These are phyloP conservation scores for Elaeis guineensis DNA, from an alignment of 176 grass and related monocot species.

Conservation along the genomic window DNA sequence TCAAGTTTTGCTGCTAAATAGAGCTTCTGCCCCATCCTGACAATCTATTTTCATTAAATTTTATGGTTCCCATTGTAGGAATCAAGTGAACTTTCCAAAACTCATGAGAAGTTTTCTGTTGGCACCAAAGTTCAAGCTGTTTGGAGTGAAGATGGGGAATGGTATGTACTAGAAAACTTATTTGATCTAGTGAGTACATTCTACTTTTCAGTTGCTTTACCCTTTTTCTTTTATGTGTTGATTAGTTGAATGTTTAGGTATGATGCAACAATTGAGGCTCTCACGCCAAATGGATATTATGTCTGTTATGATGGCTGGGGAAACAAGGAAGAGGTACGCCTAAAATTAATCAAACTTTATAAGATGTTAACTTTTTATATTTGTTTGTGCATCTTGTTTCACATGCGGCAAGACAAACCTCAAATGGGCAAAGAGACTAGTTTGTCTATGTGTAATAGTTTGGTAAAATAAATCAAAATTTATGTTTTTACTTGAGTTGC, in stretches of 20 bases:
- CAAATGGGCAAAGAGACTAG: no score
- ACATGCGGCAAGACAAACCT: no score
- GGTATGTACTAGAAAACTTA: constrained; percentile 37
- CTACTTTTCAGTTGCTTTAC: constrained; percentile 24
- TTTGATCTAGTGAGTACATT: constrained; percentile 3
- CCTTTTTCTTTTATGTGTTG: constrained; percentile 39
- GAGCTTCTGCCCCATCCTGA: no score
- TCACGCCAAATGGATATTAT: constrained; percentile 75
- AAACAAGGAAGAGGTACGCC: constrained; percentile 88
- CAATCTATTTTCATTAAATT: neutral
- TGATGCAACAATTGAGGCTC: constrained; percentile 69
- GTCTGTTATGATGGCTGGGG: constrained; percentile 65
- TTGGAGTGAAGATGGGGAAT: constrained; percentile 80
- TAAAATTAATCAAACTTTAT: neutral
- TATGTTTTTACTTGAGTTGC: no score
- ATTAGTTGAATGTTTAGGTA: constrained; percentile 77
- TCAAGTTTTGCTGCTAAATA: no score
- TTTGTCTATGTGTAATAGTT: no score
- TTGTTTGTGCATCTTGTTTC: no score
- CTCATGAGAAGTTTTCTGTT: constrained; percentile 11
- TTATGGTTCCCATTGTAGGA: constrained; percentile 8
- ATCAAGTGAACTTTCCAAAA: constrained; percentile 7
- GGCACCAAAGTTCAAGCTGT: constrained; percentile 79
- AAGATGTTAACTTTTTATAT: no score
- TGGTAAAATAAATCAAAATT: no score